phyloP scores from a whole-genome alignment of 257 asterid species.

The Jacaranda copaia region DNA sequence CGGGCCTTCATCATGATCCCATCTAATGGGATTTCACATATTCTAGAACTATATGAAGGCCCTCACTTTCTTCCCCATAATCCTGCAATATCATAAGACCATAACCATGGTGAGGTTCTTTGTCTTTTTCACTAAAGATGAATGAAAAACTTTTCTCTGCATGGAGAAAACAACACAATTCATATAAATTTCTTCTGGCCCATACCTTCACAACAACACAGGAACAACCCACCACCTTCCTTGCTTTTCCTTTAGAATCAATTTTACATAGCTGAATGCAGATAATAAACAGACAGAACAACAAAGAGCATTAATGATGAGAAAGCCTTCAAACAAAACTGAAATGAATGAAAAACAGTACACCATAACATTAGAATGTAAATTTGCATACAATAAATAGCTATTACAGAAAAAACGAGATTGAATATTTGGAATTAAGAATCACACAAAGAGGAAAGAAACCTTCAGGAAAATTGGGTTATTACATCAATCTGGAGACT shows the following conservation, averaged over 20 bases:
- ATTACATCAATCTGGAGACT: conserved; percentile 44
- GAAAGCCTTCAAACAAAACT: too few relatives aligned
- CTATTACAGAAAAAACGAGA: too few relatives aligned
- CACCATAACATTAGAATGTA: too few relatives aligned
- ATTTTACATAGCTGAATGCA: conserved; percentile 71
- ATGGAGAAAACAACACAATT: too few relatives aligned
- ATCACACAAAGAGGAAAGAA: neutral
- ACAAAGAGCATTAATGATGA: neutral
- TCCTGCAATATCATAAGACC: conserved; percentile 51
- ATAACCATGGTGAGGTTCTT: neutral
- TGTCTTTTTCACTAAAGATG: neutral
- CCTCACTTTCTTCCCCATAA: conserved; percentile 77
- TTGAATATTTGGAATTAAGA: too few relatives aligned
- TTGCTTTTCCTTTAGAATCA: conserved; percentile 81
- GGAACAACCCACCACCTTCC: conserved; percentile 78
- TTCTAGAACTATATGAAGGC: conserved; percentile 79
- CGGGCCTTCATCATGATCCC: neutral
- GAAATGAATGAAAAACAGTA: too few relatives aligned
- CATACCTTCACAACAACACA: conserved; percentile 77
- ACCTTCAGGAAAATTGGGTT: conserved; percentile 53
- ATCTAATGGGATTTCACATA: conserved; percentile 65
- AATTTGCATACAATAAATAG: too few relatives aligned
- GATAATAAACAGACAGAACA: neutral
- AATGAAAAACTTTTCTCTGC: neutral
- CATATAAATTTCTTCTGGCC: neutral